phyloP scores from a whole-genome alignment of 2,329 filamentous ascomycete species.

The Cytospora mali region DNA sequence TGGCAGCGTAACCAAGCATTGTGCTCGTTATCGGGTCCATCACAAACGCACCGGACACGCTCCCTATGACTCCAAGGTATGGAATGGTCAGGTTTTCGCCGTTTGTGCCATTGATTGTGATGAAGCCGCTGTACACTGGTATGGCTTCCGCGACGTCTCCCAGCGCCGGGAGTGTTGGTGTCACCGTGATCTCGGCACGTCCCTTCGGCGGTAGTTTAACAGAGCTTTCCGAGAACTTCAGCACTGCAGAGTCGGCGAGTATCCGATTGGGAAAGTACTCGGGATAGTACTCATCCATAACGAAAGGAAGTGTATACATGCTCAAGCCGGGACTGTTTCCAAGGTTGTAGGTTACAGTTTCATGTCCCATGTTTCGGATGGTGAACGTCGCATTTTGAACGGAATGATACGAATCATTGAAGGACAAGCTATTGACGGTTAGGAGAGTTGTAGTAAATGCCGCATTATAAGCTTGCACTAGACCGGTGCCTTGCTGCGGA shows the following conservation, averaged over 20 bases:
- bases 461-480: conserved; percentile 46
- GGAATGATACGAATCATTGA: conserved; percentile 50
- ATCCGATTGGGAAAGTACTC: conserved; percentile 18
- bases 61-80: conserved; percentile 43
- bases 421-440: conserved; percentile 41
- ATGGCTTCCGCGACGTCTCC: conserved; percentile 33
- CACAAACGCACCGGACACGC: conserved; percentile 31
- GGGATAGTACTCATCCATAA: background rate
- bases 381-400: conserved; percentile 37
- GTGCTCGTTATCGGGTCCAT: conserved; percentile 22
- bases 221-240: conserved; percentile 29
- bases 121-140: conserved; percentile 48
- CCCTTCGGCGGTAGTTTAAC: conserved; percentile 36
- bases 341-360: conserved; percentile 42
- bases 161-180: conserved; percentile 29
- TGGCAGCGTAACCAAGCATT: conserved; percentile 28
- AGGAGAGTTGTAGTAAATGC: conserved; percentile 43
- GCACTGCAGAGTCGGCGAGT: conserved; percentile 24
- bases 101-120: conserved; percentile 44
- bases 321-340: conserved; percentile 41
- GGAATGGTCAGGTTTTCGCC: conserved; percentile 42
- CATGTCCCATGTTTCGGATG: conserved; percentile 43
- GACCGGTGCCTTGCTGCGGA: conserved; percentile 46
- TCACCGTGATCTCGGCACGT: conserved; percentile 34
- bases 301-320: conserved; percentile 38